Percentiles rank a stretch among this genome's conserved stretches.
Conservation (phyloP, 768 basidiomycete species). For the Lepiota brunneoincarnata region DNA sequence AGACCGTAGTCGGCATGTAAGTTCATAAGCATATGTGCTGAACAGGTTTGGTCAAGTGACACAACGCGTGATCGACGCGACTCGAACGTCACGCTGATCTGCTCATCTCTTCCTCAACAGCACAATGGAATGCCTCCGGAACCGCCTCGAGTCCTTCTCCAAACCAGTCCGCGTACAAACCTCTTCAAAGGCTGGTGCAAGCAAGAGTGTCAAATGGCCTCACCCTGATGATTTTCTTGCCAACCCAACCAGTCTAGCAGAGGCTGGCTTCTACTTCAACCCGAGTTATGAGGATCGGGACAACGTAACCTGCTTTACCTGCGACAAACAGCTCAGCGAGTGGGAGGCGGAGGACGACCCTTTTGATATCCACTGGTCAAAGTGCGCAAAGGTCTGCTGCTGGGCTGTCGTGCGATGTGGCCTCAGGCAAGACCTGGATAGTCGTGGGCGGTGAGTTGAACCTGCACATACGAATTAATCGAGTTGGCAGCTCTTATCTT, state of each 20-base stretch:
- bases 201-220: conserved; percentile 68
- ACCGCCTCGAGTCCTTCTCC: conserved; percentile 66
- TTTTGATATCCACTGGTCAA: conserved; percentile 74
- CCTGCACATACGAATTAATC: neutral
- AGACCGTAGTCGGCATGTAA: conserved; percentile 20
- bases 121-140: conserved; percentile 51
- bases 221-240: conserved; percentile 64
- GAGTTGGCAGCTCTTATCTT: conserved; percentile 3
- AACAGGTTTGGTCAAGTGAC: too few species aligned
- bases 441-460: conserved; percentile 49
- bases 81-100: conserved; percentile 3
- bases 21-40: too few species aligned
- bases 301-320: conserved; percentile 82
- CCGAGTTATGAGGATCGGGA: conserved; percentile 68
- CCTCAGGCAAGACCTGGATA: conserved; percentile 53
- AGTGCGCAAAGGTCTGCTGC: conserved; percentile 61
- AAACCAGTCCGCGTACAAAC: conserved; percentile 63
- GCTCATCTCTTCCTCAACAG: conserved; percentile 11
- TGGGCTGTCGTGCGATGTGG: conserved; percentile 86
- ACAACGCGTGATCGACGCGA: conserved; percentile 39
- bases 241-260: conserved; percentile 72
- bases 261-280: conserved; percentile 87
- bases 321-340: conserved; percentile 75
- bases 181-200: conserved; percentile 45
- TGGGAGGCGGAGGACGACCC: conserved; percentile 90